phyloP scores from a whole-genome alignment of 1,139 yeast genomes.

The Geotrichum citri-aurantii region DNA sequence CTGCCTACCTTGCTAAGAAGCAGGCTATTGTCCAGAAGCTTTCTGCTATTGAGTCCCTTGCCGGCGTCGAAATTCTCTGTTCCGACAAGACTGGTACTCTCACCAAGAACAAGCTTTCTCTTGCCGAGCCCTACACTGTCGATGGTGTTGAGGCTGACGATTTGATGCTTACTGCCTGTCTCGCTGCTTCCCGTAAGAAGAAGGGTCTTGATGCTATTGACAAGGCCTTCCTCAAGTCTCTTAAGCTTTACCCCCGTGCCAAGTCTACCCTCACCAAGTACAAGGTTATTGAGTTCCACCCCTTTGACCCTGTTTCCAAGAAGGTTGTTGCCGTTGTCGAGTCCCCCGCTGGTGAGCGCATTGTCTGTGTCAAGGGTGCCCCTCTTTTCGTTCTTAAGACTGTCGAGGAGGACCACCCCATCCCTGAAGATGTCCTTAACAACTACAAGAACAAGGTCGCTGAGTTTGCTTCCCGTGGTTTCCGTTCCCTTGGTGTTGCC shows the following conservation, averaged over 20 bases:
- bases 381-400: constrained; percentile 65
- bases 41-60: constrained; percentile 96
- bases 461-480: constrained; percentile 68
- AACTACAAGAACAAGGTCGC: constrained; percentile 66
- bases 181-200: constrained; percentile 98
- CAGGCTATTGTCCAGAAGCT: constrained; percentile 97
- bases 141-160: constrained; percentile 98
- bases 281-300: constrained; percentile 62
- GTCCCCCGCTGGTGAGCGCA: constrained; percentile 62
- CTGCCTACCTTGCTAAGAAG: constrained; percentile 97
- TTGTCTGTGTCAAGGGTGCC: constrained; percentile 67
- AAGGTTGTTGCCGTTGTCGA: constrained; percentile 65
- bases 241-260: constrained; percentile 52
- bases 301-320: constrained; percentile 68
- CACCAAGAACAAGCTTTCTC: constrained; percentile 93
- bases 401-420: constrained; percentile 64
- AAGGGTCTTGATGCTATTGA: constrained; percentile 98
- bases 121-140: constrained; percentile 98
- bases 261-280: constrained; percentile 57
- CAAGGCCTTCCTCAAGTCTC: constrained; percentile 76
- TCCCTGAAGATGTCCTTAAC: constrained; percentile 57
- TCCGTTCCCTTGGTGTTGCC: constrained; percentile 69
- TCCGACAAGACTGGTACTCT: constrained; percentile 99
- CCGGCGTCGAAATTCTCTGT: constrained; percentile 98
- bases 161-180: constrained; percentile 95